phyloP scores from a whole-genome alignment of 2,329 filamentous ascomycete genomes.

The Verticillium klebahnii region DNA sequence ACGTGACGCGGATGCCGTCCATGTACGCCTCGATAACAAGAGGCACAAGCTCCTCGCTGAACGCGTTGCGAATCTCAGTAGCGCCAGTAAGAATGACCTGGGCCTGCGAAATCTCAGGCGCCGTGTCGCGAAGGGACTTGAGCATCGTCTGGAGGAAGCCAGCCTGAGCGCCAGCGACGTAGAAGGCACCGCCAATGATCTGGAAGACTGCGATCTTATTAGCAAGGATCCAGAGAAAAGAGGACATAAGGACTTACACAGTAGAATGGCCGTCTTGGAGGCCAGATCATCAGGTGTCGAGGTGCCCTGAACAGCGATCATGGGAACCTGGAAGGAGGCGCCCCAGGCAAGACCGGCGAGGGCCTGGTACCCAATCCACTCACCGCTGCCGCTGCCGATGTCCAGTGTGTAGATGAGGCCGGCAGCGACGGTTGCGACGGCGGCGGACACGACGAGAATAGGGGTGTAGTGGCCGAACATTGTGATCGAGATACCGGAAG shows the following conservation, averaged over 20 bases:
- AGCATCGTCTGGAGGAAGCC: conserved; percentile 52
- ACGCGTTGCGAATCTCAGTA: conserved; percentile 40
- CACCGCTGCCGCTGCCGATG: conserved; percentile 22
- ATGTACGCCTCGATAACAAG: conserved; percentile 28
- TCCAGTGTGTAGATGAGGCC: conserved; percentile 38
- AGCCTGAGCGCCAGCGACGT: conserved; percentile 46
- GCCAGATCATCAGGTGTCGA: conserved; percentile 36
- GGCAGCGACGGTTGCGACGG: conserved; percentile 29
- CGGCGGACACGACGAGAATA: conserved; percentile 31
- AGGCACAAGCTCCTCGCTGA: conserved; percentile 39
- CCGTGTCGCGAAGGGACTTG: conserved; percentile 37
- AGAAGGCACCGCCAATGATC: conserved; percentile 39
- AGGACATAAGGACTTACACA: conserved; percentile 20
- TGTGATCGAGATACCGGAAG: conserved; percentile 28
- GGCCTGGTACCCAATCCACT: conserved; percentile 41
- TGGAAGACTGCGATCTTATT: conserved; percentile 24
- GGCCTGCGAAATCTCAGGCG: conserved; percentile 37
- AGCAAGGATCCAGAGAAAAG: not conserved
- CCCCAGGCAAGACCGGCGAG: conserved; percentile 38
- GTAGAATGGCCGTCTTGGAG: conserved; percentile 37
- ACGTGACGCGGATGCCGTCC: conserved; percentile 25
- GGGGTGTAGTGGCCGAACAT: conserved; percentile 39
- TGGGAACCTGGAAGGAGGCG: conserved; percentile 37
- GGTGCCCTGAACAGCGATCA: conserved; percentile 41
- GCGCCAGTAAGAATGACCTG: conserved; percentile 50